phyloP scores from a whole-genome alignment of 1,139 yeast species.

The Debaryomycetaceae sp. region DNA sequence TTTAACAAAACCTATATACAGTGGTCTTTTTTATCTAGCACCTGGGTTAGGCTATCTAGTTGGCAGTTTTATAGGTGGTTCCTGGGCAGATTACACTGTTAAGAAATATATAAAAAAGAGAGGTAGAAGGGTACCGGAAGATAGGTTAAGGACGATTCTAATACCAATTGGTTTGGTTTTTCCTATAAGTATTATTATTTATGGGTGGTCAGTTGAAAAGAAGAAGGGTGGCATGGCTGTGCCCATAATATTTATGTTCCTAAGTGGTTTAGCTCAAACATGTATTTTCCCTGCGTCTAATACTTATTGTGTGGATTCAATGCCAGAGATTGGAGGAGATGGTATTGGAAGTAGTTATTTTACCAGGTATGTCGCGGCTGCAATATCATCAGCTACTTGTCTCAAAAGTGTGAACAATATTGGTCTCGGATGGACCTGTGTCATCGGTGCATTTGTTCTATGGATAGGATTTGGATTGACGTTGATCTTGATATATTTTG shows the following conservation, averaged over 20 bases:
- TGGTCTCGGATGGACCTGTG: slow-evolving; percentile 54
- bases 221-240: slow-evolving; percentile 53
- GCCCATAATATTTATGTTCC: slow-evolving; percentile 46
- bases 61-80: slow-evolving; percentile 51
- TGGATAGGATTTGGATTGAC: slow-evolving; percentile 20
- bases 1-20: slow-evolving; percentile 41
- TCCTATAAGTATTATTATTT: slow-evolving; percentile 41
- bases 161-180: slow-evolving; percentile 36
- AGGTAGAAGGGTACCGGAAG: slow-evolving; percentile 51
- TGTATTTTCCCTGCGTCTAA: slow-evolving; percentile 48
- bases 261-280: slow-evolving; percentile 49
- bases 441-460: slow-evolving; percentile 34
- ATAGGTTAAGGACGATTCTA: slow-evolving; percentile 40
- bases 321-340: slow-evolving; percentile 52
- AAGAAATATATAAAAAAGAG: slow-evolving; percentile 36
- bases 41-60: slow-evolving; percentile 50
- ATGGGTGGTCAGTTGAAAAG: slow-evolving; percentile 51
- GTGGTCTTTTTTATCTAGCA: slow-evolving; percentile 50
- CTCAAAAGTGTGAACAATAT: slow-evolving; percentile 40
- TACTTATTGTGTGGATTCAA: slow-evolving; percentile 54
- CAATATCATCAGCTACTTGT: slow-evolving; percentile 47
- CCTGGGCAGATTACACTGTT: slow-evolving; percentile 45
- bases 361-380: slow-evolving; percentile 47
- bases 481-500: slow-evolving; percentile 14
- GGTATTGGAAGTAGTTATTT: slow-evolving; percentile 53